Evolutionary conservation across 805 yeast genomes (phyloP).

Genomic region (Kodamaea hsintzibuensis): DNA sequence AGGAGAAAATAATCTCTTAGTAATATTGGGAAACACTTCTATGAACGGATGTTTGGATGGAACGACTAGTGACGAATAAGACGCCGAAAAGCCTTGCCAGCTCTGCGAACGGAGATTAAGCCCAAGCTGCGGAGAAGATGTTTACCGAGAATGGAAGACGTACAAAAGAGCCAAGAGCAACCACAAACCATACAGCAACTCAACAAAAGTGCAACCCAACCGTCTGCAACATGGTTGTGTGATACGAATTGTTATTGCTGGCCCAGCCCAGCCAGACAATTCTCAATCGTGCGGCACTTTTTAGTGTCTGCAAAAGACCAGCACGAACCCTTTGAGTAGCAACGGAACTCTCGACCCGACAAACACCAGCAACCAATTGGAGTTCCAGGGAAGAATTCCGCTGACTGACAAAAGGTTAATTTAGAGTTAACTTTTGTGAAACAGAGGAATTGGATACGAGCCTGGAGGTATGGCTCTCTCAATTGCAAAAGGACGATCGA

Average conservation of each 20-base stretch:
- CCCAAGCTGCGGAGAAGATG: neutral
- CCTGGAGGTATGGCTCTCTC: neutral
- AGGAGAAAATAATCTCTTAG: neutral
- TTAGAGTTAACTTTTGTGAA: slow-evolving; percentile 1
- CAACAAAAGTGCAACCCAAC: neutral
- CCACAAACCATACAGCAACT: neutral
- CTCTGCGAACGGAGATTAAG: neutral
- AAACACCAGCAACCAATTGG: neutral
- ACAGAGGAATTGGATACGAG: slow-evolving; percentile 1
- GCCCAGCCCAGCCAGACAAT: neutral
- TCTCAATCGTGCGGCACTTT: neutral
- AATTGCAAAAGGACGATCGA: neutral
- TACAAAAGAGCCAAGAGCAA: neutral
- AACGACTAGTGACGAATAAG: neutral
- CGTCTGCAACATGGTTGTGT: neutral
- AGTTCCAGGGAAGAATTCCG: neutral
- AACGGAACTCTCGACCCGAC: neutral
- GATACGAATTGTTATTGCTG: neutral
- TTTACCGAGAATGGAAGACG: neutral
- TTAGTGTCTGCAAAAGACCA: neutral
- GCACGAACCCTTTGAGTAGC: neutral
- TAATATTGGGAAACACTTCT: neutral
- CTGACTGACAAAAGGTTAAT: neutral
- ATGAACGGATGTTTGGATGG: neutral
- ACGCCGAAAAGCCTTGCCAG: neutral